These are phyloP conservation scores for Fusarium anthophilum DNA, from an alignment of 2,329 filamentous ascomycete species.

Conservation along the genomic window DNA sequence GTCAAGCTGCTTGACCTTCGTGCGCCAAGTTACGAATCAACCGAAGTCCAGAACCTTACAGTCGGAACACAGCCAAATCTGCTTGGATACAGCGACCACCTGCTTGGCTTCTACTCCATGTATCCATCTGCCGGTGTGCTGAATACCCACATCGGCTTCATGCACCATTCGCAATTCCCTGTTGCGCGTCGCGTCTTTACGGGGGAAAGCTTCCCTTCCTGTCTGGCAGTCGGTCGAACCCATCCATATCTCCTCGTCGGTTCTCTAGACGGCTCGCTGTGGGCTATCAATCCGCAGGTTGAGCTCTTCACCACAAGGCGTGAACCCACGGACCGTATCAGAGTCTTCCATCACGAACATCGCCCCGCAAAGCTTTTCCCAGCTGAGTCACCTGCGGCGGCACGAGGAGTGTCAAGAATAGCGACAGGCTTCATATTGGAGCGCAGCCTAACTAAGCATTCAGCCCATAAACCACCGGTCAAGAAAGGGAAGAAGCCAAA, in stretches of 20 bases:
- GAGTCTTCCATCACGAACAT: slow-evolving; percentile 65
- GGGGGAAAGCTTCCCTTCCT: slow-evolving; percentile 60
- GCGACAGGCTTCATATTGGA: slow-evolving; percentile 62
- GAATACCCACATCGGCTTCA: slow-evolving; percentile 62
- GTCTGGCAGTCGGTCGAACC: slow-evolving; percentile 58
- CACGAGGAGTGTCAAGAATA: slow-evolving; percentile 61
- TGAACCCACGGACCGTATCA: slow-evolving; percentile 48
- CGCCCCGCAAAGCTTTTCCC: slow-evolving; percentile 48
- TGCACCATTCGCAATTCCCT: slow-evolving; percentile 62
- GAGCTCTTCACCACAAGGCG: slow-evolving; percentile 49
- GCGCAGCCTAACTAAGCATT: slow-evolving; percentile 57
- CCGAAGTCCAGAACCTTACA: slow-evolving; percentile 61
- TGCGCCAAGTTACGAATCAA: slow-evolving; percentile 61
- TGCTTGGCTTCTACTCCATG: slow-evolving; percentile 63
- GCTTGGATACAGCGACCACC: slow-evolving; percentile 63
- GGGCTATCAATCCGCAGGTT: slow-evolving; percentile 53
- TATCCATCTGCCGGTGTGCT: slow-evolving; percentile 63
- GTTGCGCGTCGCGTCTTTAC: slow-evolving; percentile 62
- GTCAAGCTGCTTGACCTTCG: slow-evolving; percentile 63
- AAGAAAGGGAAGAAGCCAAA: slow-evolving; percentile 51
- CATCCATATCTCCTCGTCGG: slow-evolving; percentile 65
- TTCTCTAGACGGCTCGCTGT: slow-evolving; percentile 63
- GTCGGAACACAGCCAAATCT: slow-evolving; percentile 64
- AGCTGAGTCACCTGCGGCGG: slow-evolving; percentile 39
- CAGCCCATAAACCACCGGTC: slow-evolving; percentile 50